Base-by-base conservation (phyloP, 805 yeast genomes). In the Candida peoriensis region DNA sequence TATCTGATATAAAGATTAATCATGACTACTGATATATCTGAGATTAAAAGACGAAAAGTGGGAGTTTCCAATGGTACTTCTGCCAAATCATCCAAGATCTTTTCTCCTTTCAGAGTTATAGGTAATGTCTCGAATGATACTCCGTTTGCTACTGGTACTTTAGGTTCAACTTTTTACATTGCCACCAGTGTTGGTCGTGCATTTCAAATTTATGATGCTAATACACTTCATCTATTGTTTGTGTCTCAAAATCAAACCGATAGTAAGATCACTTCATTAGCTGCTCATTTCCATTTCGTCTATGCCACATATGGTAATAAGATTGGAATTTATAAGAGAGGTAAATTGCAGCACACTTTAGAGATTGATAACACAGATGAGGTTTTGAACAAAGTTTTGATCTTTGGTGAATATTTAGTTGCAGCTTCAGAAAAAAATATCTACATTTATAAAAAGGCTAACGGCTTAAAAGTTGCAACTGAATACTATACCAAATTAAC, bases 171-270 rank as follows among this genome's bases (percentile, higher is more conserved):
- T 1, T 89, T 83, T 50, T 83, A 89, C 51, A 76, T 87, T 25
- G 95, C 81, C 13, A 90, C 97, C 1, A 78, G 85, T 29, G 96
- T 93, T 16, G 97, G 97, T 3, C 70, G 78, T 34, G 72, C 90
- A 1, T 86, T 93, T 64, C 97, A 90, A 58, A 86, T 93, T 20
- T 93, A 84, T 53, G 98, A 93, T 63, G 96, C 84, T 50, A 77
- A 90, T 21, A 86, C 84, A 6, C 64, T 90, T 42, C 93, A 85
- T 47, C 64, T 90, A 43, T 63, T 90, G 16, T 90, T 93, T 60
- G 94, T 90, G 10, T 85, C 96, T 1, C 84, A 78, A 44, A 74
- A 72, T 15, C 90, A 84, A 55, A 81, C 96, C 0, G 71, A 80
- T 0, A 54, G 75, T 7, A 72, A 75, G 38, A 88, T 90, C 44